phyloP scores from a whole-genome alignment of 371 early-diverging fungal genomes.

The Apophysomyces sp. region DNA sequence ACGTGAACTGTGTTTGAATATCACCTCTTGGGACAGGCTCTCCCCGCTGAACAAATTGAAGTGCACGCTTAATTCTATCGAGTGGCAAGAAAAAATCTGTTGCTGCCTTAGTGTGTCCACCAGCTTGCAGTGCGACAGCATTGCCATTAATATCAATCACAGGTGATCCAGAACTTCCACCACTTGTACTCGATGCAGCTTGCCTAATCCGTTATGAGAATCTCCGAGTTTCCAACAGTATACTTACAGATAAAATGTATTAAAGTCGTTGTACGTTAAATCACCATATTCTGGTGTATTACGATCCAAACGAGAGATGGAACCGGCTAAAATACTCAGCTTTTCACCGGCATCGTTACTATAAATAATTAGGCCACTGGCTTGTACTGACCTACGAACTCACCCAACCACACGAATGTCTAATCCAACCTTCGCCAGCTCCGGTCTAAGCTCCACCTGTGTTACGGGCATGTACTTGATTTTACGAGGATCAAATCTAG shows the following conservation, averaged over 20 bases:
- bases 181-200: slow-evolving; percentile 78
- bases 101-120: slow-evolving; percentile 78
- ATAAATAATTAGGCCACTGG: background rate
- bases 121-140: slow-evolving; percentile 91
- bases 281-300: slow-evolving; percentile 64
- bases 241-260: slow-evolving; percentile 72
- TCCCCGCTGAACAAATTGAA: slow-evolving; percentile 69
- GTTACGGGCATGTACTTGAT: slow-evolving; percentile 82
- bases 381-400: background rate
- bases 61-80: slow-evolving; percentile 78
- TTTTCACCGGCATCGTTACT: slow-evolving; percentile 94
- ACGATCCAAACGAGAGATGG: slow-evolving; percentile 87
- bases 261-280: slow-evolving; percentile 72
- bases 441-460: slow-evolving; percentile 78
- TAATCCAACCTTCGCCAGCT: slow-evolving; percentile 83
- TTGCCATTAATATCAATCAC: slow-evolving; percentile 92
- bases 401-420: slow-evolving; percentile 92
- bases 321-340: slow-evolving; percentile 84
- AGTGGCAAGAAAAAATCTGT: slow-evolving; percentile 94
- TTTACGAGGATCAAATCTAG: slow-evolving; percentile 69
- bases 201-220: slow-evolving; percentile 44
- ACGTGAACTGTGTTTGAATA: slow-evolving; percentile 82
- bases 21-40: slow-evolving; percentile 84
- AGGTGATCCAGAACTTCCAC: slow-evolving; percentile 87
- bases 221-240: background rate